Conservation (phyloP, 2,329 filamentous ascomycete species). For the Neocucurbitaria cava region DNA sequence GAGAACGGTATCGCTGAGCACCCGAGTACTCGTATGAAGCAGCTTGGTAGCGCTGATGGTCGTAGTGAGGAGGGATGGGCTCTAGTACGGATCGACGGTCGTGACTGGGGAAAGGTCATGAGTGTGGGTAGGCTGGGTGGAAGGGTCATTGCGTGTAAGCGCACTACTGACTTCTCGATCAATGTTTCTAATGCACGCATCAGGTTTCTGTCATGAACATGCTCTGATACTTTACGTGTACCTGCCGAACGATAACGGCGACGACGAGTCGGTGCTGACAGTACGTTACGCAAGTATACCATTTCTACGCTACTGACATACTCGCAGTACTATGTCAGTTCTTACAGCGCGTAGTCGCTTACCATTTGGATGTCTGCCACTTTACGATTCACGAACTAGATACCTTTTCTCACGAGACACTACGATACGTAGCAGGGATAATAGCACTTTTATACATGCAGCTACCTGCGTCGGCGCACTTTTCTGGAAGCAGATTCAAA, state of each 20-base stretch:
- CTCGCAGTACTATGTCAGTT: slow-evolving; percentile 64
- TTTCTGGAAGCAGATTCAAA: too few species aligned
- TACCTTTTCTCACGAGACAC: slow-evolving; percentile 1
- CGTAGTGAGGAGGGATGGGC: slow-evolving; percentile 85
- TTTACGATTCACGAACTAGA: slow-evolving; percentile 13
- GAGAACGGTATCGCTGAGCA: slow-evolving; percentile 75
- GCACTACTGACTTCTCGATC: too few species aligned
- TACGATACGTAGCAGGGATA: background rate
- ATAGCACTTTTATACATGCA: background rate
- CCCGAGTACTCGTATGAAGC: slow-evolving; percentile 79
- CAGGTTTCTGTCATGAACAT: slow-evolving; percentile 76
- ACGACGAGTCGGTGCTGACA: slow-evolving; percentile 77
- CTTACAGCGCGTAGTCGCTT: slow-evolving; percentile 54
- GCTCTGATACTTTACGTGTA: slow-evolving; percentile 86
- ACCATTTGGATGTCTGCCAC: background rate
- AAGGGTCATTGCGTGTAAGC: slow-evolving; percentile 87
- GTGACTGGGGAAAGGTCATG: slow-evolving; percentile 93
- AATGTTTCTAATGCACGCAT: too few species aligned
- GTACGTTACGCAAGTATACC: slow-evolving; percentile 53
- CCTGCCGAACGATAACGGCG: slow-evolving; percentile 72
- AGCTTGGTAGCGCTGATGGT: slow-evolving; percentile 60
- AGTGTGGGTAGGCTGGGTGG: slow-evolving; percentile 90
- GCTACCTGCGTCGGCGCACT: too few species aligned
- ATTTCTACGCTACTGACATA: slow-evolving; percentile 22
- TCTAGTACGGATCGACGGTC: slow-evolving; percentile 87